phyloP scores from a whole-genome alignment of 345 rosid species.

The Eucalyptus pauciflora region DNA sequence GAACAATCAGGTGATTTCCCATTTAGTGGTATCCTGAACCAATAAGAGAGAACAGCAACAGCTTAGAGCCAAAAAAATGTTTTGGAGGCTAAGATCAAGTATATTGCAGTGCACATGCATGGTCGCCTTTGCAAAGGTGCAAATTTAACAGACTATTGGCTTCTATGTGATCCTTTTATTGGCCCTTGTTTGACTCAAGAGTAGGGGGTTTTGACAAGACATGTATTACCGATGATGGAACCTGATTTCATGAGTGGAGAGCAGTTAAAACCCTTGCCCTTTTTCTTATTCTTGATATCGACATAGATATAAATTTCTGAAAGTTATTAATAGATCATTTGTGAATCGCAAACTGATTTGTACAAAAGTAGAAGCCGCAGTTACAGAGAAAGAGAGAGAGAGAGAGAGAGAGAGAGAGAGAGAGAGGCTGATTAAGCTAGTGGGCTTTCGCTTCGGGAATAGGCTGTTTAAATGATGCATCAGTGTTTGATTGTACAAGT shows the following conservation, averaged over 20 bases:
- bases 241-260: background rate
- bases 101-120: background rate
- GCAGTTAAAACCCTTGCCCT: background rate
- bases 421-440: background rate
- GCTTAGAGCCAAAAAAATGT: background rate
- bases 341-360: background rate
- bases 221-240: background rate
- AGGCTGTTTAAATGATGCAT: background rate
- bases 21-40: background rate
- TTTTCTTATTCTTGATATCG: background rate
- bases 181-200: background rate
- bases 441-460: background rate
- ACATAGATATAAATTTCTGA: background rate
- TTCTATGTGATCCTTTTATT: background rate
- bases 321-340: background rate
- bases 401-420: background rate
- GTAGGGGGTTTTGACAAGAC: background rate
- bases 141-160: background rate
- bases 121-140: background rate
- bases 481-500: background rate
- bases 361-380: background rate
- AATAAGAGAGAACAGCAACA: background rate
- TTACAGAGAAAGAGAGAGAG: background rate
- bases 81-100: background rate
- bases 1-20: background rate